Conservation (phyloP, 352 stramenopile genomes). For the Phytopythium delawarense region DNA sequence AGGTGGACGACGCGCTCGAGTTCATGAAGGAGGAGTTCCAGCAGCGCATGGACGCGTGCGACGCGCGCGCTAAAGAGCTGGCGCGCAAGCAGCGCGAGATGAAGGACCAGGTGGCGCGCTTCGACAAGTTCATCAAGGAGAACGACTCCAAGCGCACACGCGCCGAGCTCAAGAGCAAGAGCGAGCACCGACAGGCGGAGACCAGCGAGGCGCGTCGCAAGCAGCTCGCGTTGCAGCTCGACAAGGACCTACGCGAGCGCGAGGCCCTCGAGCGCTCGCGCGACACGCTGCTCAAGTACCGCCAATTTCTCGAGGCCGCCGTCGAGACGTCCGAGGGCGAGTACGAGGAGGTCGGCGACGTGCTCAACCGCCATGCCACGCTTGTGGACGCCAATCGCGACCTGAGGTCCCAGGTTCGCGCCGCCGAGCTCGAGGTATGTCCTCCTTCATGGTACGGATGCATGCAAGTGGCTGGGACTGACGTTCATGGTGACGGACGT, state of each 20-base stretch:
- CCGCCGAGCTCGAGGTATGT: slow-evolving; percentile 56
- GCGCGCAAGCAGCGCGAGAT: slow-evolving; percentile 89
- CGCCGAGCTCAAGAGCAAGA: slow-evolving; percentile 88
- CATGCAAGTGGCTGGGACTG: too few species aligned
- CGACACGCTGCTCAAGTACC: slow-evolving; percentile 80
- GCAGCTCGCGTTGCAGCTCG: slow-evolving; percentile 61
- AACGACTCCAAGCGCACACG: slow-evolving; percentile 89
- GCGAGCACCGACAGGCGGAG: slow-evolving; percentile 67
- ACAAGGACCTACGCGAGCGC: slow-evolving; percentile 64
- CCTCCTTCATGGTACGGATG: too few species aligned
- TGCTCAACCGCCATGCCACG: slow-evolving; percentile 82
- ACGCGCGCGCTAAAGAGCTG: slow-evolving; percentile 73
- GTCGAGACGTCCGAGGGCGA: slow-evolving; percentile 80
- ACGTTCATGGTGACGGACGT: too few species aligned
- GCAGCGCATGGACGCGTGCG: slow-evolving; percentile 85
- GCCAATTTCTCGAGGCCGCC: slow-evolving; percentile 76
- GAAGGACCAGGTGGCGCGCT: slow-evolving; percentile 88
- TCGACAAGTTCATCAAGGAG: slow-evolving; percentile 94
- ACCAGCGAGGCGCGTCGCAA: slow-evolving; percentile 78
- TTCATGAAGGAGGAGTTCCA: slow-evolving; percentile 93
- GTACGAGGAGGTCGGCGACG: slow-evolving; percentile 83
- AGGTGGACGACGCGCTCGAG: slow-evolving; percentile 89
- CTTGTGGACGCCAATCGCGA: slow-evolving; percentile 88
- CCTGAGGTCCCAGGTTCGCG: slow-evolving; percentile 65
- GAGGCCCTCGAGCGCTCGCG: slow-evolving; percentile 75